Base-by-base conservation (phyloP, 768 basidiomycete species). In the Naganishia vishniacii region DNA sequence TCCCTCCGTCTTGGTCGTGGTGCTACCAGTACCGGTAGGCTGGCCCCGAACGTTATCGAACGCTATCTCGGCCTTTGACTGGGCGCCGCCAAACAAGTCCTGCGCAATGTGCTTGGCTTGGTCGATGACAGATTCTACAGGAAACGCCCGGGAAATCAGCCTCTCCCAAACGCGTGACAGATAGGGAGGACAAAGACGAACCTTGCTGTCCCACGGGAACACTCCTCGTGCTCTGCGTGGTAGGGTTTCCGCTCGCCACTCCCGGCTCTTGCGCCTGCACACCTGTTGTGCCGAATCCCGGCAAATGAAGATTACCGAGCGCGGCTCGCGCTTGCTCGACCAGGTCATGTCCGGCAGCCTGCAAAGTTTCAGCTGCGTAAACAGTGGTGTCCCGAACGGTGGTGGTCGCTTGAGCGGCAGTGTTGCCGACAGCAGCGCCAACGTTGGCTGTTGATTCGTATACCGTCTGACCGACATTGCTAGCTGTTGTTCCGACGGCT, bases 31-130 rank as follows among this genome's bases (percentile, higher is more conserved):
- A 16, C 11, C 45, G 34, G 53, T 41, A 25, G 32, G n/a, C n/a
- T 23, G 12, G 20, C 37, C n/a, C 13, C 53, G 53, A 3, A 56
- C 53, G 20, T 32, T 34, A 56, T 37, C 26, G 34, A 23, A 37
- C 37, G 53, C 53, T 40, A 40, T 16, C 37, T 56, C 53, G 32
- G 53, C 53, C 34, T 56, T 56, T 32, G 32, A 37, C 34, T 56
- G 53, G 13, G 53, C 23, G 1, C 34, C 37, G 20, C 37, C 37
- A 3, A 56, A 3, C n/a, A 56, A 40, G 12, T 56, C 53, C 20
- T 34, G 23, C 23, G 53, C 53, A 32, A 56, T 56, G 53, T 56
- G n/a, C 53, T 56, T 56, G 37, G 53, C 53, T 6, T 56, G 53
- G 25, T 56, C 53, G n/a, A 56, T 18, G 37, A 40, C 37, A 34